These are phyloP conservation scores for Ophiosphaerella narmari DNA, from an alignment of 2,329 filamentous ascomycete species.

Conservation along the genomic window DNA sequence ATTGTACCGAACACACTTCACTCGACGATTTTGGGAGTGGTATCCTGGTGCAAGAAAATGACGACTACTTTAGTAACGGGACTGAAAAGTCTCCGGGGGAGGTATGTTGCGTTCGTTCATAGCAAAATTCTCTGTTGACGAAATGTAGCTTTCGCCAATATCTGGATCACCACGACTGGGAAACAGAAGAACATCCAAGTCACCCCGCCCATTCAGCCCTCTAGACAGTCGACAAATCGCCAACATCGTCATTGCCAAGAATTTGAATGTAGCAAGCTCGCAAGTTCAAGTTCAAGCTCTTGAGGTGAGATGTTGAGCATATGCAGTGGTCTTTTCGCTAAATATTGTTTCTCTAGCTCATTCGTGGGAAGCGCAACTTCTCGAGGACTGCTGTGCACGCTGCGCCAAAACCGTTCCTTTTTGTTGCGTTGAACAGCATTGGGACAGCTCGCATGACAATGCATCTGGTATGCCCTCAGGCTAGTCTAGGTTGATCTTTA, in stretches of 20 bases:
- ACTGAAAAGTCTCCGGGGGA: slow-evolving; percentile 12
- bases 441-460: slow-evolving; percentile 43
- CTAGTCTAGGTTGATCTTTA: slow-evolving; percentile 21
- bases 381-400: slow-evolving; percentile 74
- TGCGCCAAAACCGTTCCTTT: slow-evolving; percentile 77
- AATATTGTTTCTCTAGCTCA: slow-evolving; percentile 60
- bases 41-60: slow-evolving; percentile 59
- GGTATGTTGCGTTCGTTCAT: slow-evolving; percentile 9
- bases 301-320: slow-evolving; percentile 50
- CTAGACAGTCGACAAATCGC: slow-evolving; percentile 66
- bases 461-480: slow-evolving; percentile 45
- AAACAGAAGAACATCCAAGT: slow-evolving; percentile 40
- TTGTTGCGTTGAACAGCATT: slow-evolving; percentile 71
- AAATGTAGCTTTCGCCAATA: slow-evolving; percentile 17
- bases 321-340: background rate
- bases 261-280: slow-evolving; percentile 74
- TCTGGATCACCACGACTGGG: slow-evolving; percentile 22
- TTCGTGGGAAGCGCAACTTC: slow-evolving; percentile 78
- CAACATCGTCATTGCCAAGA: slow-evolving; percentile 80
- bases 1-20: slow-evolving; percentile 74
- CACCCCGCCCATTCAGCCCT: slow-evolving; percentile 33
- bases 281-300: slow-evolving; percentile 81
- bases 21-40: slow-evolving; percentile 79
- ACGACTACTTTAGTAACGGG: slow-evolving; percentile 28
- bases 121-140: slow-evolving; percentile 9